Conservation (phyloP, 202 grass and related monocot species). For the Hordeum pubiflorum region DNA sequence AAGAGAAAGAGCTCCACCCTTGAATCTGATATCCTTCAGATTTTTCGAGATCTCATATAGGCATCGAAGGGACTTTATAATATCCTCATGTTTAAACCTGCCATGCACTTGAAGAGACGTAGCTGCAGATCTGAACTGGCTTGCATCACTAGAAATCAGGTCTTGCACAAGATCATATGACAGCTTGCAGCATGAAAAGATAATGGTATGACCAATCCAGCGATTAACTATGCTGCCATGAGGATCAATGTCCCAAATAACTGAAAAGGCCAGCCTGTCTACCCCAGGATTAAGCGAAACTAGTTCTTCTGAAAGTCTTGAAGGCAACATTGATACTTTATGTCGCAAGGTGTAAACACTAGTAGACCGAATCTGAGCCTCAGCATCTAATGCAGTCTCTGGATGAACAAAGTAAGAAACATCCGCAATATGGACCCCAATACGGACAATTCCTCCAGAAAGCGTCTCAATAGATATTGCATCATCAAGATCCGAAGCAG, state of each 20-base stretch:
- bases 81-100: conserved; percentile 50
- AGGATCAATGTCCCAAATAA: conserved; percentile 89
- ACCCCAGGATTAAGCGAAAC: conserved; percentile 72
- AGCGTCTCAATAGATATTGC: conserved; percentile 80
- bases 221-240: conserved; percentile 68
- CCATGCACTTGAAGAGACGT: conserved; percentile 55
- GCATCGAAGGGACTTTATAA: conserved; percentile 59
- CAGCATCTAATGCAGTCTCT: conserved; percentile 70
- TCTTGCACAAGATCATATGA: conserved; percentile 79
- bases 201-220: conserved; percentile 79
- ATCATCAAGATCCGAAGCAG: conserved; percentile 81
- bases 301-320: conserved; percentile 58
- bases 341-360: conserved; percentile 68
- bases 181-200: conserved; percentile 84
- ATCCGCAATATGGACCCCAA: conserved; percentile 96
- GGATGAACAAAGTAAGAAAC: conserved; percentile 90
- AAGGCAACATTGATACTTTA: conserved; percentile 83
- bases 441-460: conserved; percentile 52
- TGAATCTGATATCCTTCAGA: conserved; percentile 80
- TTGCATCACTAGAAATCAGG: conserved; percentile 41
- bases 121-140: conserved; percentile 30
- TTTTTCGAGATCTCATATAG: conserved; percentile 60
- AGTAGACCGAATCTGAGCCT: conserved; percentile 80
- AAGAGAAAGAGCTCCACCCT: conserved; percentile 72
- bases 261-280: conserved; percentile 79